A percentile compares a stretch with the other conserved stretches of the same genome.
These are phyloP conservation scores for Fusarium duplospermum DNA, from an alignment of 2,329 filamentous ascomycete species.

Conservation along the genomic window DNA sequence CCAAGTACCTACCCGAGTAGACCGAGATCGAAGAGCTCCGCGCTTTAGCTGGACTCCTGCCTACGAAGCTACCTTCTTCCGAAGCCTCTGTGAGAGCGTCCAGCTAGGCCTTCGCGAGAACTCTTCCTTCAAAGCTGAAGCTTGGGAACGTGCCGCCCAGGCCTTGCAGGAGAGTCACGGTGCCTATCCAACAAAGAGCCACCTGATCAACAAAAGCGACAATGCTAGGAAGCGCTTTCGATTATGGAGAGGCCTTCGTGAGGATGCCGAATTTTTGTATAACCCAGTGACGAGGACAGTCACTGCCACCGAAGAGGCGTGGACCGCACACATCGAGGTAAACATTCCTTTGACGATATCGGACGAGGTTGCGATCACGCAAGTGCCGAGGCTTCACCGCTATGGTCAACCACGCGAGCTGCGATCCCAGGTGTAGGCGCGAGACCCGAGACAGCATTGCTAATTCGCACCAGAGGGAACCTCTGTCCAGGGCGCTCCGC, in stretches of 20 bases:
- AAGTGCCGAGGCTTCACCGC: slow-evolving; percentile 5
- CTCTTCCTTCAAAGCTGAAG: slow-evolving; percentile 71
- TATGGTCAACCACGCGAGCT: neutral
- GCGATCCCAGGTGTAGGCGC: neutral
- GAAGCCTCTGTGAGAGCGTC: slow-evolving; percentile 70
- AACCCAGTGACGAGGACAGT: slow-evolving; percentile 63
- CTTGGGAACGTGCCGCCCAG: slow-evolving; percentile 68
- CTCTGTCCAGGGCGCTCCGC: slow-evolving; percentile 66
- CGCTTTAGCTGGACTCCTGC: slow-evolving; percentile 70
- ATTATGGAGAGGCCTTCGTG: slow-evolving; percentile 69
- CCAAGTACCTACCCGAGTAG: slow-evolving; percentile 48
- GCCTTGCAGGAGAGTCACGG: slow-evolving; percentile 66
- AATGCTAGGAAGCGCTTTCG: slow-evolving; percentile 72
- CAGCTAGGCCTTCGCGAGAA: slow-evolving; percentile 66
- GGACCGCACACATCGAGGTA: slow-evolving; percentile 68
- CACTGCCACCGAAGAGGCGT: slow-evolving; percentile 67
- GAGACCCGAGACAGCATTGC: slow-evolving; percentile 8
- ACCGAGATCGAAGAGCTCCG: slow-evolving; percentile 58
- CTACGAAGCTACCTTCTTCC: slow-evolving; percentile 71
- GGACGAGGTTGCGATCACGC: slow-evolving; percentile 2
- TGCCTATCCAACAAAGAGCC: slow-evolving; percentile 69
- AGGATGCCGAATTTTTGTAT: slow-evolving; percentile 68
- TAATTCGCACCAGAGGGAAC: slow-evolving; percentile 61
- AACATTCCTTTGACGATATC: slow-evolving; percentile 39
- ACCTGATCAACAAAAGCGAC: slow-evolving; percentile 73